These are phyloP conservation scores for Spathaspora gorwiae DNA, from an alignment of 805 yeast genomes.

Conservation along the genomic window DNA sequence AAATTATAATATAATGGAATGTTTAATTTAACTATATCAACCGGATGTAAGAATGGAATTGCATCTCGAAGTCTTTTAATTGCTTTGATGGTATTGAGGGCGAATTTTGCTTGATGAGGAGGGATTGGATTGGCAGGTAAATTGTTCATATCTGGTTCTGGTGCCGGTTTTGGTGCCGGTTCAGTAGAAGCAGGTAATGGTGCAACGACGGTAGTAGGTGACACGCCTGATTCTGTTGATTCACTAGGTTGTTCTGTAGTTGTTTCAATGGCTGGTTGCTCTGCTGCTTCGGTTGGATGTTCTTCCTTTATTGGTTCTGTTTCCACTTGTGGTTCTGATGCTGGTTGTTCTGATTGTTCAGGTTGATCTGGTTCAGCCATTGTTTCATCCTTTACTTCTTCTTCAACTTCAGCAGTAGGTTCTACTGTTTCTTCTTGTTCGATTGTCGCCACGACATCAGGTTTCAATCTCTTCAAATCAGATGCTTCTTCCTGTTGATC, in stretches of 20 bases:
- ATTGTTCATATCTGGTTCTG: constrained; percentile 69
- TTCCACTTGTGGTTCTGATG: neutral
- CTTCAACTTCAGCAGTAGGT: neutral
- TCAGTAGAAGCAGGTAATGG: constrained; percentile 6
- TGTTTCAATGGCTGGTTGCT: neutral
- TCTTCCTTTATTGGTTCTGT: neutral
- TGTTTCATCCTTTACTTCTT: constrained; percentile 2
- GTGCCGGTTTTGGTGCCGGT: constrained; percentile 75
- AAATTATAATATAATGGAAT: constrained; percentile 87
- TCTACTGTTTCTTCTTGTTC: constrained; percentile 1
- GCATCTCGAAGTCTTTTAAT: constrained; percentile 91
- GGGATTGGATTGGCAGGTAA: constrained; percentile 68
- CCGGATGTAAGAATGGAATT: constrained; percentile 83
- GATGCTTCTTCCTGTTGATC: constrained; percentile 4
- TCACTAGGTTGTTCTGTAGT: neutral
- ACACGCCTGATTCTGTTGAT: neutral
- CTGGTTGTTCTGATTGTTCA: constrained; percentile 5
- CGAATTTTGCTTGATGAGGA: constrained; percentile 78
- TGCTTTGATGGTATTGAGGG: constrained; percentile 73
- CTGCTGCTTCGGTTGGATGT: neutral
- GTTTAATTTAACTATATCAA: constrained; percentile 80
- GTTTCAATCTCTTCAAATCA: neutral
- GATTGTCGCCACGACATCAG: constrained; percentile 2
- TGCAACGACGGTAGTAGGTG: neutral
- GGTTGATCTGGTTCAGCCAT: constrained; percentile 4